Conservation (phyloP, 2,329 filamentous ascomycete genomes). For the Pyrenophora seminiperda region DNA sequence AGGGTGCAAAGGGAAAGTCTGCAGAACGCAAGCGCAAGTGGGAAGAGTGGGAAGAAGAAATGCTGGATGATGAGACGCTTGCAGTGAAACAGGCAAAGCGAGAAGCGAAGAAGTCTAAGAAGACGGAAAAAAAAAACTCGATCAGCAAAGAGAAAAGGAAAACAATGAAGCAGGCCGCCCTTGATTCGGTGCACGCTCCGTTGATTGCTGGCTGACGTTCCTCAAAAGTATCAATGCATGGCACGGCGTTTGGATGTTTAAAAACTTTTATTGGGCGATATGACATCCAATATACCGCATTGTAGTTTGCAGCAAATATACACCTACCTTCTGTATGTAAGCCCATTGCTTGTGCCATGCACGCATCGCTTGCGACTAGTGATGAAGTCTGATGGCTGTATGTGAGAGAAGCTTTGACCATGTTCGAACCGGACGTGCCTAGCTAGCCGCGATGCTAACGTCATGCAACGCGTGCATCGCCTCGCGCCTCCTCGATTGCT, state of each 20-base stretch:
- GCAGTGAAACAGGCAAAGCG: conserved; percentile 46
- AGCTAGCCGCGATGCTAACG: conserved; percentile 24
- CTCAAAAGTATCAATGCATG: conserved; percentile 8
- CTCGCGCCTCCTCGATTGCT: conserved; percentile 7
- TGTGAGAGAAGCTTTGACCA: conserved; percentile 10
- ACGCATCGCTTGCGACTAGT: background rate
- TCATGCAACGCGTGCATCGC: conserved; percentile 23
- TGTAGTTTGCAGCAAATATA: background rate
- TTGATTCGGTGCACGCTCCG: conserved; percentile 50
- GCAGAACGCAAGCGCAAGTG: conserved; percentile 47
- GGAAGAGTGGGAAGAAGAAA: conserved; percentile 47
- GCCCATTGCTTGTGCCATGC: background rate
- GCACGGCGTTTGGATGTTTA: conserved; percentile 27
- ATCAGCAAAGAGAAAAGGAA: conserved; percentile 56
- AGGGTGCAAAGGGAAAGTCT: conserved; percentile 28
- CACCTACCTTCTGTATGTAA: background rate
- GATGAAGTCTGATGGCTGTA: background rate
- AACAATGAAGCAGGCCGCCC: conserved; percentile 56
- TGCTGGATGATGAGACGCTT: conserved; percentile 43
- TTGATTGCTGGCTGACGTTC: conserved; percentile 27
- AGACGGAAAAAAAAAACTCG: conserved; percentile 37
- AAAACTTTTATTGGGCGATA: conserved; percentile 24
- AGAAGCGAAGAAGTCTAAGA: conserved; percentile 58
- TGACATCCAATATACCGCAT: conserved; percentile 25
- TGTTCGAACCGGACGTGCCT: conserved; percentile 17